Conservation (phyloP, 305 asterid genomes). For the Fraxinus latifolia region DNA sequence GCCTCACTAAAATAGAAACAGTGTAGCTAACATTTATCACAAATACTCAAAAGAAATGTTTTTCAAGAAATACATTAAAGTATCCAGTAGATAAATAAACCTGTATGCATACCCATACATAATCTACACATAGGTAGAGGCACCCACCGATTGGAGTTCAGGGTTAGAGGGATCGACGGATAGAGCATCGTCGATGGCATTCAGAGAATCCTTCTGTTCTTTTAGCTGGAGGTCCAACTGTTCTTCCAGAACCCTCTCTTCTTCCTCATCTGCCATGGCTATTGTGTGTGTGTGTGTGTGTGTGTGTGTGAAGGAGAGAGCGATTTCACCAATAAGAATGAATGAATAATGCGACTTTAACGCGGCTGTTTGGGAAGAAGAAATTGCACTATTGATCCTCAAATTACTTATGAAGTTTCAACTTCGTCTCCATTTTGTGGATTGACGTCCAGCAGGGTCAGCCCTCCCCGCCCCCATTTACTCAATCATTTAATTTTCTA, state of each 20-base stretch:
- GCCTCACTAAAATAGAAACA: background rate
- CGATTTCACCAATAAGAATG: background rate
- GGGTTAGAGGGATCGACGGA: slow-evolving; percentile 58
- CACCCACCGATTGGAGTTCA: slow-evolving; percentile 67
- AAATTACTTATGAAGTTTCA: background rate
- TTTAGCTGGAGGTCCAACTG: slow-evolving; percentile 66
- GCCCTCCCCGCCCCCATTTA: background rate
- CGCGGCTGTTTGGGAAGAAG: background rate
- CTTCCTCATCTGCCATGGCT: slow-evolving; percentile 75
- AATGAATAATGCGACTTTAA: background rate
- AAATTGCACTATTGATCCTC: background rate
- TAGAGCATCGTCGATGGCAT: slow-evolving; percentile 65
- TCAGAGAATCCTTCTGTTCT: slow-evolving; percentile 73
- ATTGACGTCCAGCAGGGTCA: background rate
- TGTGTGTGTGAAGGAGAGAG: background rate
- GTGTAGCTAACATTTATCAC: background rate
- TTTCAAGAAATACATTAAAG: background rate
- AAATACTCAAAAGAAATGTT: background rate
- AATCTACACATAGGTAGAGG: background rate
- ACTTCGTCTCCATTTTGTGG: background rate
- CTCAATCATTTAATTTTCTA: background rate
- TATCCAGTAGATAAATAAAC: background rate
- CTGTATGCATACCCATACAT: background rate
- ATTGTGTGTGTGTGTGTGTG: background rate
- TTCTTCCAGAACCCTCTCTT: slow-evolving; percentile 65